These are phyloP conservation scores for Zygoascus hellenicus DNA, from an alignment of 1,139 yeast genomes.

Conservation along the genomic window DNA sequence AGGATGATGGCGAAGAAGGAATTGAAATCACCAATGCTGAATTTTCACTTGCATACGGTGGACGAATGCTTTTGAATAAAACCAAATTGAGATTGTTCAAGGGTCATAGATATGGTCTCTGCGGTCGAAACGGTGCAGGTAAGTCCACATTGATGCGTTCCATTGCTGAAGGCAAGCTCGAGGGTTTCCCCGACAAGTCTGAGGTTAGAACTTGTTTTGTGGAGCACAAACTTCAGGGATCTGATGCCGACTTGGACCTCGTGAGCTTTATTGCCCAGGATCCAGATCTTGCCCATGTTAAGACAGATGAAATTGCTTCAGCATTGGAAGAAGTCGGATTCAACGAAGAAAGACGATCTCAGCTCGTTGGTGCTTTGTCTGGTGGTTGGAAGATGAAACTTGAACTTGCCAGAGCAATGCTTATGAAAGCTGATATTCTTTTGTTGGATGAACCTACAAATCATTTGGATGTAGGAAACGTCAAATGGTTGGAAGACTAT, in stretches of 20 bases:
- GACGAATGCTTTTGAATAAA: slow-evolving; percentile 92
- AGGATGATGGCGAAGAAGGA: slow-evolving; percentile 60
- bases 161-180: slow-evolving; percentile 93
- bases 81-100: slow-evolving; percentile 79
- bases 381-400: slow-evolving; percentile 99
- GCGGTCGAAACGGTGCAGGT: slow-evolving; percentile 99
- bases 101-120: slow-evolving; percentile 96
- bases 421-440: slow-evolving; percentile 93
- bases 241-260: slow-evolving; percentile 85
- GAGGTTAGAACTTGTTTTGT: slow-evolving; percentile 91
- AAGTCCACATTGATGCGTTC: slow-evolving; percentile 97
- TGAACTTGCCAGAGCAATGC: slow-evolving; percentile 96
- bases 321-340: slow-evolving; percentile 87
- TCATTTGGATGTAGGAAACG: slow-evolving; percentile 93
- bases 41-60: slow-evolving; percentile 94
- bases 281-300: slow-evolving; percentile 63
- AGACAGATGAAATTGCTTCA: slow-evolving; percentile 60
- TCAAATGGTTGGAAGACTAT: slow-evolving; percentile 89
- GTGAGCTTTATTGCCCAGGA: slow-evolving; percentile 88
- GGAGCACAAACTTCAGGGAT: slow-evolving; percentile 94
- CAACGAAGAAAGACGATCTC: slow-evolving; percentile 80
- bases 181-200: slow-evolving; percentile 92
- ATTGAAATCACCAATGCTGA: slow-evolving; percentile 88
- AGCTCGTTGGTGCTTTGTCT: slow-evolving; percentile 88
- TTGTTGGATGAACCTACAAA: slow-evolving; percentile 97